A percentile compares a stretch with the other conserved stretches of the same genome.
phyloP scores from a whole-genome alignment of 257 asterid species.

The Fraxinus cuspidata region DNA sequence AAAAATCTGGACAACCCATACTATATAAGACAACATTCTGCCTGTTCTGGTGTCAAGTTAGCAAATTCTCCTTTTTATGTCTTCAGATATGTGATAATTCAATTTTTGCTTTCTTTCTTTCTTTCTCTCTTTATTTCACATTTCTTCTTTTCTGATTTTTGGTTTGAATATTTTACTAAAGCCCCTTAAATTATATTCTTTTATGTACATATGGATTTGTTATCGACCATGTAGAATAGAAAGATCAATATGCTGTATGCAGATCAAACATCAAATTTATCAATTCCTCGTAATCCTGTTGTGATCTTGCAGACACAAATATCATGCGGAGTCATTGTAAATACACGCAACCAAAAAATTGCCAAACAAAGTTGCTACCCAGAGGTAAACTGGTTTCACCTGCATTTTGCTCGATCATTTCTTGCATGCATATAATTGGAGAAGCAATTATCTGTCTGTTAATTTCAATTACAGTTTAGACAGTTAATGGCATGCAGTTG shows the following conservation, averaged over 20 bases:
- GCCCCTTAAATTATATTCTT: neutral
- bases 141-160: neutral
- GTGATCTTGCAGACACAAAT: constrained; percentile 38
- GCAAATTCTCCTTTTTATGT: neutral
- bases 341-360: constrained; percentile 37
- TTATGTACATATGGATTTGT: neutral
- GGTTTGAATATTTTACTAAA: neutral
- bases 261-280: neutral
- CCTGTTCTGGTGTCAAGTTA: neutral
- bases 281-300: neutral
- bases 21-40: neutral
- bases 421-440: neutral
- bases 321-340: constrained; percentile 43
- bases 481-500: neutral
- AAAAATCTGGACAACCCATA: neutral
- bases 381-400: constrained; percentile 32
- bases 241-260: neutral
- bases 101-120: neutral
- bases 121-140: too few relatives aligned
- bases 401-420: constrained; percentile 1
- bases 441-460: neutral
- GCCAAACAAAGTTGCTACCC: constrained; percentile 52
- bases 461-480: neutral
- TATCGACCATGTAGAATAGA: neutral
- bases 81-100: neutral